These are phyloP conservation scores for Gracilaria domingensis DNA, from an alignment of 23 red algal species.

Conservation along the genomic window DNA sequence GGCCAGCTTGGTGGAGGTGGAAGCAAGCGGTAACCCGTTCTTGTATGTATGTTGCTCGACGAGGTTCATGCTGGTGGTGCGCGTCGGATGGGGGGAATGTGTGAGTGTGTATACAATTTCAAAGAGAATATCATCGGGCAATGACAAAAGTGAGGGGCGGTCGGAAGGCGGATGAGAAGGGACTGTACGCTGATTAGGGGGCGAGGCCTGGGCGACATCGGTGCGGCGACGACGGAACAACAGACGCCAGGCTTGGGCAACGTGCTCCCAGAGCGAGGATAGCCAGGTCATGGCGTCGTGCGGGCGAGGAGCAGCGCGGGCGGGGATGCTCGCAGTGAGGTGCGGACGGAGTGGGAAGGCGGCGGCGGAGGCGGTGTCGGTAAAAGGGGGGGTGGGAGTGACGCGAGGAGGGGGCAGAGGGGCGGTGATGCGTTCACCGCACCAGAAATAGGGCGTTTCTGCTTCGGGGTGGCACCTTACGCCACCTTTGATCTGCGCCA, in stretches of 20 bases:
- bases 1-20: constrained; percentile 29
- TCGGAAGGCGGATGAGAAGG: background rate
- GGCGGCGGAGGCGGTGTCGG: background rate
- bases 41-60: constrained; percentile 57
- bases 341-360: background rate
- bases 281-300: constrained; percentile 31
- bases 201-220: background rate
- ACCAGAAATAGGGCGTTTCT: constrained; percentile 15
- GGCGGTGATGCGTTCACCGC: constrained; percentile 1
- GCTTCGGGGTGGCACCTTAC: background rate
- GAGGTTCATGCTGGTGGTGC: constrained; percentile 32
- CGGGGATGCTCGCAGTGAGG: constrained; percentile 1
- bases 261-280: constrained; percentile 12
- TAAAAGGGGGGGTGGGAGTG: background rate
- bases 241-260: constrained; percentile 33
- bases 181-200: background rate
- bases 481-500: constrained; percentile 17
- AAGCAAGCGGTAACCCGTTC: constrained; percentile 34
- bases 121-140: constrained; percentile 62
- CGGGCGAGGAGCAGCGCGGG: background rate
- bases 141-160: constrained; percentile 28
- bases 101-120: constrained; percentile 53
- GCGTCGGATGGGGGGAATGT: constrained; percentile 47
- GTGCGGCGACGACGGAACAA: constrained; percentile 9
- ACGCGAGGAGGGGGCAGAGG: background rate